Evolutionary conservation across 768 basidiomycete species (phyloP).

Genomic region (Boletus vinaceobasis): DNA sequence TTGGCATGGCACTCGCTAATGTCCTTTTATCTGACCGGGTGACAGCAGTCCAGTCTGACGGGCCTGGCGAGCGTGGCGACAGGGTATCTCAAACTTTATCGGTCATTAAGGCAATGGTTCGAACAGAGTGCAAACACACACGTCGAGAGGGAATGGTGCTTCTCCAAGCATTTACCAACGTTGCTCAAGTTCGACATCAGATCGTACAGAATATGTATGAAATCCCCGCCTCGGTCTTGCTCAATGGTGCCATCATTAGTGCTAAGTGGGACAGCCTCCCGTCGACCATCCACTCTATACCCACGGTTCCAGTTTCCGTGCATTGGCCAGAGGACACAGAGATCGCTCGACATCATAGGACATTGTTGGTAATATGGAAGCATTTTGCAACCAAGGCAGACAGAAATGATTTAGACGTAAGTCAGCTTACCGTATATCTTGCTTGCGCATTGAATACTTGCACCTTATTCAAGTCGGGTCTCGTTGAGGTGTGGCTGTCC

Average conservation of each 20-base stretch:
- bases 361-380: conserved; percentile 39
- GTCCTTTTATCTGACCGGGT: conserved; percentile 33
- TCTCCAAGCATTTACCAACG: conserved; percentile 36
- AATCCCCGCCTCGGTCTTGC: conserved; percentile 34
- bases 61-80: conserved; percentile 11
- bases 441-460: conserved; percentile 2
- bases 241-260: conserved; percentile 44
- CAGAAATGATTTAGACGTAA: conserved; percentile 24
- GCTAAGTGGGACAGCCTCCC: conserved; percentile 25
- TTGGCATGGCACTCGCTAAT: conserved; percentile 40
- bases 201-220: conserved; percentile 11
- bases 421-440: conserved; percentile 6
- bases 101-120: conserved; percentile 40
- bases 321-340: conserved; percentile 38
- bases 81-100: conserved; percentile 35
- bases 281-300: conserved; percentile 26
- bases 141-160: conserved; percentile 34
- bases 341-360: conserved; percentile 37
- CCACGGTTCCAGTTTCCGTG: conserved; percentile 24
- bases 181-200: conserved; percentile 5
- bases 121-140: conserved; percentile 20
- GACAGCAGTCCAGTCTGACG: background rate
- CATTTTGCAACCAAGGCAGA: conserved; percentile 20
- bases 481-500: conserved; percentile 51
- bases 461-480: conserved; percentile 30